phyloP scores from a whole-genome alignment of 305 asterid species.

The Fraxinus xanthoxyloides region DNA sequence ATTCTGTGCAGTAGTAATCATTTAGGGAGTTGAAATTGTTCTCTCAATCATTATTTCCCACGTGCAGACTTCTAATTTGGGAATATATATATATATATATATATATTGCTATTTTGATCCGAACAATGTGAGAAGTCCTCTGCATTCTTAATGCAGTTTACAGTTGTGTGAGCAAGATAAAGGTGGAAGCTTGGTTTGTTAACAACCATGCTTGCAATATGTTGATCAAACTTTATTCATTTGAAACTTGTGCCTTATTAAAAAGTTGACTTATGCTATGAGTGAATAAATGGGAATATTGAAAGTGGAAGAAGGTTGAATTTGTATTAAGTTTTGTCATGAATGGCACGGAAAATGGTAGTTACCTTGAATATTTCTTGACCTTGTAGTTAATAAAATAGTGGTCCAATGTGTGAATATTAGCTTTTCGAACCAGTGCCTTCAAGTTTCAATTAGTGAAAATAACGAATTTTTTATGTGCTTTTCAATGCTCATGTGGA shows the following conservation, averaged over 20 bases:
- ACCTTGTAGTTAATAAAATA: background rate
- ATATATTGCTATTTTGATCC: background rate
- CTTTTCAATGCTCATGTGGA: background rate
- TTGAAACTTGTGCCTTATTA: background rate
- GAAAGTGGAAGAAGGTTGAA: background rate
- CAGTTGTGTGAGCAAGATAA: slow-evolving; percentile 8
- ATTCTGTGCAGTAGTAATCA: background rate
- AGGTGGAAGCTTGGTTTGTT: slow-evolving; percentile 1
- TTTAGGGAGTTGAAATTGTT: background rate
- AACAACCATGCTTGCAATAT: background rate
- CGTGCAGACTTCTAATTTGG: background rate
- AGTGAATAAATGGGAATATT: slow-evolving; percentile 1
- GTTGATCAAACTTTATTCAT: background rate
- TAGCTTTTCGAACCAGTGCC: background rate
- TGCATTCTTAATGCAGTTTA: slow-evolving; percentile 13
- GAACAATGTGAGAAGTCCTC: background rate
- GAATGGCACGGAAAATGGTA: background rate
- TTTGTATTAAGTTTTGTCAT: background rate
- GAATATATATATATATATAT: background rate
- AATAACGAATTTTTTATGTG: background rate
- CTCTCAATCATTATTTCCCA: background rate
- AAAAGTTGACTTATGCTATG: background rate
- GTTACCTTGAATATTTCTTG: background rate
- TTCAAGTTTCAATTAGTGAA: background rate
- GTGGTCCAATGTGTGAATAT: background rate